phyloP scores from a whole-genome alignment of 345 rosid species.

The Gossypium raimondii region DNA sequence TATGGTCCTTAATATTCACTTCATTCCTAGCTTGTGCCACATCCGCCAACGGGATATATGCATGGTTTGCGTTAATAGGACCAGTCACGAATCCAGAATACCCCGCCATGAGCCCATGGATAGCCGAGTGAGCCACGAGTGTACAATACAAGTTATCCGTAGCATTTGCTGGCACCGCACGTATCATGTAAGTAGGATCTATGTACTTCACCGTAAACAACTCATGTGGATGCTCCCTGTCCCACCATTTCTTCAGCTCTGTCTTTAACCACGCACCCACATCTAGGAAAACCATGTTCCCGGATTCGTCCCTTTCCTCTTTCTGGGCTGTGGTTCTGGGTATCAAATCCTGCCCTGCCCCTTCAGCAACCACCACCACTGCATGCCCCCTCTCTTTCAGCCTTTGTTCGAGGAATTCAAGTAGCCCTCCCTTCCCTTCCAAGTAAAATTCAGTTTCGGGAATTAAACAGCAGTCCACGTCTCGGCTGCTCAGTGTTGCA shows the following conservation, averaged over 20 bases:
- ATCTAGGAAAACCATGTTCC: constrained; percentile 72
- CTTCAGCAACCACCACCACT: constrained; percentile 82
- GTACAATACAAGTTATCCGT: constrained; percentile 78
- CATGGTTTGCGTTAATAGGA: constrained; percentile 81
- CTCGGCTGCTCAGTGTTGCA: constrained; percentile 87
- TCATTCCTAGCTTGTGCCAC: constrained; percentile 61
- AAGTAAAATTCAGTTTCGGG: constrained; percentile 70
- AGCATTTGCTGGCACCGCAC: constrained; percentile 84
- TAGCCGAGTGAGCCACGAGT: constrained; percentile 80
- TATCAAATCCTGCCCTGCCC: constrained; percentile 84
- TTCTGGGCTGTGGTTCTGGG: constrained; percentile 58
- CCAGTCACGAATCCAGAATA: constrained; percentile 83
- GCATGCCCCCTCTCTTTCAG: constrained; percentile 66
- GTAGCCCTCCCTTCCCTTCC: constrained; percentile 70
- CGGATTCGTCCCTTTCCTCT: constrained; percentile 80
- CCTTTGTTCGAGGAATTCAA: constrained; percentile 57
- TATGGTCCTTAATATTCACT: constrained; percentile 64
- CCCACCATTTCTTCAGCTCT: constrained; percentile 76
- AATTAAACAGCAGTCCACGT: constrained; percentile 86
- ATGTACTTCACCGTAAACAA: constrained; percentile 77
- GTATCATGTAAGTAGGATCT: constrained; percentile 92
- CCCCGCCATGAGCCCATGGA: constrained; percentile 90
- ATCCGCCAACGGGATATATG: constrained; percentile 73
- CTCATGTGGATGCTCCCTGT: constrained; percentile 52
- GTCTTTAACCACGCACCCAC: constrained; percentile 79